phyloP scores from a whole-genome alignment of 768 basidiomycete genomes.

The Naganishia friedmannii region DNA sequence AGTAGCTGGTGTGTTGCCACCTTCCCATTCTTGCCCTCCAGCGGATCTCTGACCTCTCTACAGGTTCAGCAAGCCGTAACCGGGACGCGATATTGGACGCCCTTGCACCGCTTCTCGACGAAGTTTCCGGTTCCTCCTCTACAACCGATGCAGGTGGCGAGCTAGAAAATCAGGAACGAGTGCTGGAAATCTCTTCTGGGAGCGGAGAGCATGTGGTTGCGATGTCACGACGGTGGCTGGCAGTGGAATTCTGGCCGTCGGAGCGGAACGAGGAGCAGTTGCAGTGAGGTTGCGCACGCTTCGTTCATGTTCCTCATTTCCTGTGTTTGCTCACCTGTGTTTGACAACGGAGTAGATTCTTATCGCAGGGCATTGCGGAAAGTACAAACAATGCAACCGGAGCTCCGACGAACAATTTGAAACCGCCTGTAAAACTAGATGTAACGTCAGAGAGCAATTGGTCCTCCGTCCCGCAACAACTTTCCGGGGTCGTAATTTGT shows the following conservation, averaged over 20 bases:
- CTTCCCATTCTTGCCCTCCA: too few relatives aligned
- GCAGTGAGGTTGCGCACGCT: neutral
- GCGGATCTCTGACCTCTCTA: neutral
- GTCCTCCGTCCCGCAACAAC: neutral
- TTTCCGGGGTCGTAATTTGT: slow-evolving; percentile 25
- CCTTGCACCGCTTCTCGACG: slow-evolving; percentile 8
- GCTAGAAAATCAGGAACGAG: neutral
- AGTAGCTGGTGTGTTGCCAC: slow-evolving; percentile 1
- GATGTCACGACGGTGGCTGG: slow-evolving; percentile 4
- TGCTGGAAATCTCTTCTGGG: slow-evolving; percentile 28
- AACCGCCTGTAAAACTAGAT: neutral
- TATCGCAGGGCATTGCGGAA: neutral
- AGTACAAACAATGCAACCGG: neutral
- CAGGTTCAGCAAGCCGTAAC: slow-evolving; percentile 23
- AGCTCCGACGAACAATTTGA: neutral
- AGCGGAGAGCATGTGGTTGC: slow-evolving; percentile 24
- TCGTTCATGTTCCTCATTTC: neutral
- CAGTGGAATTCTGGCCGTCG: slow-evolving; percentile 19
- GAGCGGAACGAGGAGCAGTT: slow-evolving; percentile 23
- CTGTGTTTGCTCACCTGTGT: neutral
- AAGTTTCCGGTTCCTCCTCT: neutral
- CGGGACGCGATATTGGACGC: slow-evolving; percentile 12
- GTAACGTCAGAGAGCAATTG: neutral
- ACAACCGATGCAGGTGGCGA: neutral
- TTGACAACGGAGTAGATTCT: neutral